Evolutionary conservation across 441 rosid genomes (phyloP), one percentile per base, ranked within the genome.

Genomic region (Erysimum cheiri): DNA sequence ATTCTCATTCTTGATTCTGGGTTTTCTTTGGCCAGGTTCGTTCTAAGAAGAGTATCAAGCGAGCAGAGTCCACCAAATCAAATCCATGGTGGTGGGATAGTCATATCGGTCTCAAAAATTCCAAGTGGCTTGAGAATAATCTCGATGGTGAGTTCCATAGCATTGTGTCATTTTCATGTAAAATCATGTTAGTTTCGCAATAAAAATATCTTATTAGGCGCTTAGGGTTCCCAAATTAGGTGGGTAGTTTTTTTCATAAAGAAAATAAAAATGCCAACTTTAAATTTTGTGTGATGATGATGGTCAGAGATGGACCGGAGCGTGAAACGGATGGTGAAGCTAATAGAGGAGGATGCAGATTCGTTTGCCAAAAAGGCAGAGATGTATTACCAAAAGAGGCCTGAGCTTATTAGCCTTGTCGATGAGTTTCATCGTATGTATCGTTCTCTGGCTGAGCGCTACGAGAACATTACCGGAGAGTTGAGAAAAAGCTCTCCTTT

Each of bases 401-500:
- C 87, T 8, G 80, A 84, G 55, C 85, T 87, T 22, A 65, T 85
- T 7, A 44, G 49, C 29, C 78, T 78, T 62, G 77, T 84, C 14
- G 83, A 76, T 7, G 82, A 81, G 48, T 78, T 82, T 74, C 77
- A 80, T 55, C 36, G 72, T 22, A 79, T 87, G 40, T 83, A 82
- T 71, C 80, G 80, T 59, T 49, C 72, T 53, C 70, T 88, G 29
- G 84, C 90, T 0, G 83, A 77, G 40, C 81, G 78, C 17, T 81
- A 82, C 28, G 84, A 84, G 63, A 75, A 73, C 26, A 37, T 85
- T 11, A 75, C 88, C 0, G 98, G 87, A 49, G 99, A 94, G 77
- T 67, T 92, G 83, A 82, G 85, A 71, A 94, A 84, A 85, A 83
- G 74, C 48, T 74, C 91, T 58, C 85, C 94, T 2, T 75, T 81